A percentile compares a stretch with the other conserved stretches of the same genome.
phyloP scores from a whole-genome alignment of 202 grass and related monocot genomes.

The Dendrocalamus latiflorus region DNA sequence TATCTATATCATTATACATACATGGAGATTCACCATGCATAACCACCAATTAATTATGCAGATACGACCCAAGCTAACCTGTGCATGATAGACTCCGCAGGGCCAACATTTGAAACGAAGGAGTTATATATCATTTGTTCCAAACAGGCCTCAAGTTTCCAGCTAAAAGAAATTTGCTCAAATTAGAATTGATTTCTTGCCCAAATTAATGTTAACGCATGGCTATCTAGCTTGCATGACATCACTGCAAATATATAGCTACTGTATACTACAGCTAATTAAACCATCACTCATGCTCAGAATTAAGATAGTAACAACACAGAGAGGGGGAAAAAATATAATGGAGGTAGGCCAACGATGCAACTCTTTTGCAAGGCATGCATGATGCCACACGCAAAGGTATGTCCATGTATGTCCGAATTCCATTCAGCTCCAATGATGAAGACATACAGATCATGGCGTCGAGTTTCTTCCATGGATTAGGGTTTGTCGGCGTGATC shows the following conservation, averaged over 20 bases:
- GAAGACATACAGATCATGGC: neutral
- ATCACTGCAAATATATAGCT: neutral
- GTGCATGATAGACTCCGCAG: neutral
- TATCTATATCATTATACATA: no score
- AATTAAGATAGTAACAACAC: neutral
- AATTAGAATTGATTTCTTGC: neutral
- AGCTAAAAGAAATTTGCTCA: neutral
- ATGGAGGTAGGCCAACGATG: slow-evolving; percentile 13
- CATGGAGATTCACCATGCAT: neutral
- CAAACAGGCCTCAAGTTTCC: neutral
- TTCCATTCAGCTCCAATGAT: slow-evolving; percentile 2
- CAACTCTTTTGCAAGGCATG: slow-evolving; percentile 8
- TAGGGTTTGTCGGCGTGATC: neutral
- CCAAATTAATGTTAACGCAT: neutral
- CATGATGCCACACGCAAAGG: slow-evolving; percentile 4
- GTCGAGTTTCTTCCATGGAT: neutral
- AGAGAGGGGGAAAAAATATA: neutral
- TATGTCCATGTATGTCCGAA: neutral
- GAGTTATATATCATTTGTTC: neutral
- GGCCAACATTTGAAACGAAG: neutral
- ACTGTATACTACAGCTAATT: neutral
- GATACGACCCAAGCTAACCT: neutral
- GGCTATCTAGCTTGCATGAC: neutral
- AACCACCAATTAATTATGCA: neutral
- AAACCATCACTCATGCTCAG: neutral